Conservation (phyloP, 1,284 basidiomycete species). For the Abortiporus biennis region DNA sequence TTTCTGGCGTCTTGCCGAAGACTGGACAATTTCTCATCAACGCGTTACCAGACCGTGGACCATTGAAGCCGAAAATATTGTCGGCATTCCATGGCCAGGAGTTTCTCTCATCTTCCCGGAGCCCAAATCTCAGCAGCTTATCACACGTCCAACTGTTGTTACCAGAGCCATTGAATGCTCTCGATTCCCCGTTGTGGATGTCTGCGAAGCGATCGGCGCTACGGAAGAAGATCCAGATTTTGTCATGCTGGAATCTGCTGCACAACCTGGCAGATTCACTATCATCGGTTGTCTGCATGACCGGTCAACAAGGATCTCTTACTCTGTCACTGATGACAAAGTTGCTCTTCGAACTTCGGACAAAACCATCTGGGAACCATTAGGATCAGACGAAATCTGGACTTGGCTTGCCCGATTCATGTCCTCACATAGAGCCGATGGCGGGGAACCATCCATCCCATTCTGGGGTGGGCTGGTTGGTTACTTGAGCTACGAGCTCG, state of each 20-base stretch:
- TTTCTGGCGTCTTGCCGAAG: conserved; percentile 61
- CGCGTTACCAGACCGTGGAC: conserved; percentile 38
- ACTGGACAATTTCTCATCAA: conserved; percentile 40
- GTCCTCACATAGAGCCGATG: conserved; percentile 36
- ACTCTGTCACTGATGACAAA: conserved; percentile 44
- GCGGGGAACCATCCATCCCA: conserved; percentile 47
- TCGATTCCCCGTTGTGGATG: conserved; percentile 31
- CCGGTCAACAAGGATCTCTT: conserved; percentile 49
- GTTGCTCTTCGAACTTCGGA: conserved; percentile 32
- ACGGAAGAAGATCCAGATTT: conserved; percentile 55
- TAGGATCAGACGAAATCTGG: conserved; percentile 54
- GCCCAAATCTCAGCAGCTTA: conserved; percentile 15
- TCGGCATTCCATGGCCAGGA: conserved; percentile 55
- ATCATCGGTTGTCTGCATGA: conserved; percentile 56
- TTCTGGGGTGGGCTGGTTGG: conserved; percentile 80
- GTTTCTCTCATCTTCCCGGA: conserved; percentile 20
- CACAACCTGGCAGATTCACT: conserved; percentile 65
- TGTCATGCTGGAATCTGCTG: conserved; percentile 67
- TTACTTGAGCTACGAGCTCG: conserved; percentile 70
- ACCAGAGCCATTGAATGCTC: conserved; percentile 38
- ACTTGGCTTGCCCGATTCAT: conserved; percentile 68
- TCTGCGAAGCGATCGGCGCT: conserved; percentile 61
- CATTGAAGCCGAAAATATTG: conserved; percentile 22
- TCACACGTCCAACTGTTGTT: conserved; percentile 22
- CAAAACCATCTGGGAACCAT: conserved; percentile 15